Evolutionary conservation across 169 alveolate genomes (phyloP).

Genomic region (Plasmodium fragile): DNA sequence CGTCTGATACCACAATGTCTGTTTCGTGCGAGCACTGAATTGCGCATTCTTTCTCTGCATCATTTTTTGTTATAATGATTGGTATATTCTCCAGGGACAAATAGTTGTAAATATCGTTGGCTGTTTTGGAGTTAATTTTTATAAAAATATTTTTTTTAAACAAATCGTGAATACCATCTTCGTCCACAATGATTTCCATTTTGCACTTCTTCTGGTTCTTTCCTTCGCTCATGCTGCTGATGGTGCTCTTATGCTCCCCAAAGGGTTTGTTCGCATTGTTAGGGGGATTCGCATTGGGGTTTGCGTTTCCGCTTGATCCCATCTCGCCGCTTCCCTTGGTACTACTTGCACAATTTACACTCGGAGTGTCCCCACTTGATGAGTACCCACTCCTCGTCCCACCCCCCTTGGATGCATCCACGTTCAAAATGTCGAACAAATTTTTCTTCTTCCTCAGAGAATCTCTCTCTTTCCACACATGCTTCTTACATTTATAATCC

Average conservation of each 20-base stretch:
- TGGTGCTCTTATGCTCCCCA: slow-evolving; percentile 1
- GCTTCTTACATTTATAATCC: slow-evolving; percentile 71
- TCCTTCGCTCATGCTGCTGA: slow-evolving; percentile 33
- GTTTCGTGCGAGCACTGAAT: slow-evolving; percentile 74
- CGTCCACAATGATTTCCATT: slow-evolving; percentile 70
- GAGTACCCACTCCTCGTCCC: not conserved
- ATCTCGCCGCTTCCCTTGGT: not conserved
- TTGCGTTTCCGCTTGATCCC: not conserved
- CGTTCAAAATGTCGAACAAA: slow-evolving; percentile 56
- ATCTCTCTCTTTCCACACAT: slow-evolving; percentile 76
- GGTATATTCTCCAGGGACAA: slow-evolving; percentile 63
- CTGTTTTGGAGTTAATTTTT: slow-evolving; percentile 71
- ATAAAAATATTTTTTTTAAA: slow-evolving; percentile 74
- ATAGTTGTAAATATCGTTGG: slow-evolving; percentile 73
- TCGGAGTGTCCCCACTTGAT: not conserved
- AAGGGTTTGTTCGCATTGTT: not conserved
- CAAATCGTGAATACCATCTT: slow-evolving; percentile 69
- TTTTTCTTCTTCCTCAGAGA: slow-evolving; percentile 55
- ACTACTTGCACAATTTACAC: not conserved
- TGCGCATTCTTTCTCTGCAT: slow-evolving; percentile 77
- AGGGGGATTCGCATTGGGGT: not conserved
- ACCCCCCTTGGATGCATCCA: slow-evolving; percentile 11
- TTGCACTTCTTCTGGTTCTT: slow-evolving; percentile 24
- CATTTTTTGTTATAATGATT: slow-evolving; percentile 74
- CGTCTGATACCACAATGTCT: slow-evolving; percentile 91